phyloP scores from a whole-genome alignment of 805 yeast genomes.

The Candida morakotiae region DNA sequence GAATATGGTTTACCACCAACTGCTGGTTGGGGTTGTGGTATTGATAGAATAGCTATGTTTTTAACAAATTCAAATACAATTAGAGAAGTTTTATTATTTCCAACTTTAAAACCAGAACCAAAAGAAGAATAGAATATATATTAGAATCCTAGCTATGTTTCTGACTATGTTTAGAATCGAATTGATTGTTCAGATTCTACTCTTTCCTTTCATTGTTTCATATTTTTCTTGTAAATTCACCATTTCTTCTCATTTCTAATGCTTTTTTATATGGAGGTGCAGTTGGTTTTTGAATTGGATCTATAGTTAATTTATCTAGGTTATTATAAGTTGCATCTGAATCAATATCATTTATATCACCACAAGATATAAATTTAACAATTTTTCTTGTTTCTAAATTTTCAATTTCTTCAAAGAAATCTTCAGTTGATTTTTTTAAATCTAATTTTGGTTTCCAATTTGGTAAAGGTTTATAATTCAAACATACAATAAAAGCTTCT shows the following conservation, averaged over 20 bases:
- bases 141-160: too few relatives aligned
- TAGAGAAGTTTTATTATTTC: constrained; percentile 96
- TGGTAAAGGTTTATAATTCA: constrained; percentile 77
- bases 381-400: constrained; percentile 67
- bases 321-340: constrained; percentile 91
- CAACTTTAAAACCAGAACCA: constrained; percentile 94
- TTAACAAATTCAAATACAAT: constrained; percentile 93
- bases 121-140: constrained; percentile 1
- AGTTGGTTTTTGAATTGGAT: constrained; percentile 93
- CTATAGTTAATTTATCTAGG: constrained; percentile 47
- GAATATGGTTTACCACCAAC: constrained; percentile 99
- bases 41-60: constrained; percentile 97
- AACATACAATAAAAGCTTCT: constrained; percentile 91
- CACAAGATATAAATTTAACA: constrained; percentile 95
- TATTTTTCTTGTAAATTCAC: constrained; percentile 36
- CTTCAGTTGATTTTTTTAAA: constrained; percentile 64
- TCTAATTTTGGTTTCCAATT: constrained; percentile 77
- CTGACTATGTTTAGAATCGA: too few relatives aligned
- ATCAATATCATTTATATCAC: constrained; percentile 82
- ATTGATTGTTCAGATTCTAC: too few relatives aligned
- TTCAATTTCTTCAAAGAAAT: constrained; percentile 73
- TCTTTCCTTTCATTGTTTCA: too few relatives aligned
- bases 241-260: constrained; percentile 77
- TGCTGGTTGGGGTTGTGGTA: constrained; percentile 99
- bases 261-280: constrained; percentile 97